Evolutionary conservation across 1,284 basidiomycete genomes (phyloP), one percentile per base, ranked within the genome.

Genomic region (Ganoderma sp.): DNA sequence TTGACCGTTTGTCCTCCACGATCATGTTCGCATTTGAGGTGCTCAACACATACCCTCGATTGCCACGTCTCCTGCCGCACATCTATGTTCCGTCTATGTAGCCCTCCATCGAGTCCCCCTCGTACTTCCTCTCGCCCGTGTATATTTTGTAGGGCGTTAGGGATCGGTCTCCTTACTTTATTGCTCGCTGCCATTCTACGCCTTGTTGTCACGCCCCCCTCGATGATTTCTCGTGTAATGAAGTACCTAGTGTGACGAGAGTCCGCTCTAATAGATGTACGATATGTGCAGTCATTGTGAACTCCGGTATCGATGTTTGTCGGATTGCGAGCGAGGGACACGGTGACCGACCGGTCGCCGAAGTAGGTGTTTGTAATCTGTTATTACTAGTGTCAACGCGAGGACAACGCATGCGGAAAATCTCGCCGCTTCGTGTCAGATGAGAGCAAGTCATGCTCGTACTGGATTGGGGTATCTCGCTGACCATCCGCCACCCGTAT

Each of bases 371-470:
- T 32, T 32, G 32, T 32, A 32, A 32, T 32, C 3, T 32, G 32
- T 32, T 32, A 32, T 32, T 32, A 32, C 5, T 32, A 32, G 32
- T 32, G 32, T 32, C 32, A 32, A 3, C 19, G 37, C 37, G 37
- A 39, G 37, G 17, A 41, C n/a, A 22, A 34, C 41, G 5, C n/a
- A 28, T n/a, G 10, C 48, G 48, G n/a, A 22, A 22, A 28, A 61
- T 61, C 58, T 66, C 64, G 59, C 50, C 64, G 61, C 60, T 28
- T 65, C 42, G 45, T 32, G 64, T 59, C 32, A 65, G n/a, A 22
- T 28, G 19, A 34, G 22, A 15, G 22, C 34, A 39, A 58, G 12
- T 14, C 48, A 52, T 52, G 9, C 17, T 54, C n/a, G 22, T 25
- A 25, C 48, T 4, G 9, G n/a, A 25, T 22, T 1, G 9, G n/a